Conservation (phyloP, 805 yeast genomes). For the Ogataea methanolica region DNA sequence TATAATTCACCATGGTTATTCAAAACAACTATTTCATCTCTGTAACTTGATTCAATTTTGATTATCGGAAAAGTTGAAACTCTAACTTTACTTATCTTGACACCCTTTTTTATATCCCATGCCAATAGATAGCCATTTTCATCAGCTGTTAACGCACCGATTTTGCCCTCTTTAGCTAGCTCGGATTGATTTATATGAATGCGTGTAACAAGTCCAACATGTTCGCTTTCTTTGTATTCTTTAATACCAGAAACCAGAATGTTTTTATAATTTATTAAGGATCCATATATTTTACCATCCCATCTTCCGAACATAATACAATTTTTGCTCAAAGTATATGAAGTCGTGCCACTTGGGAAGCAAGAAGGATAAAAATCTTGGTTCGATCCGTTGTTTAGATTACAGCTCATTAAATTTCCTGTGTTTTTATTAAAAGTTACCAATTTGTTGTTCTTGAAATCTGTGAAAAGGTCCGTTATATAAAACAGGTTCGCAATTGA, state of each 20-base stretch:
- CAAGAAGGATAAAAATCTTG: conserved; percentile 16
- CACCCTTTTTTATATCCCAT: conserved; percentile 29
- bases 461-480: conserved; percentile 24
- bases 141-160: conserved; percentile 30
- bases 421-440: conserved; percentile 21
- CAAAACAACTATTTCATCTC: conserved; percentile 20
- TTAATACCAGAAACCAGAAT: conserved; percentile 19
- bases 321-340: conserved; percentile 25
- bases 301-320: conserved; percentile 29
- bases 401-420: conserved; percentile 22
- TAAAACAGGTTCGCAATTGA: conserved; percentile 12
- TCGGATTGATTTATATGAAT: conserved; percentile 15
- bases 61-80: conserved; percentile 15
- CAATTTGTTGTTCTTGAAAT: conserved; percentile 22
- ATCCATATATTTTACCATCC: conserved; percentile 30
- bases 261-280: conserved; percentile 23
- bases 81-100: conserved; percentile 5
- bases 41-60: conserved; percentile 27
- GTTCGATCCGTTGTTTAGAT: conserved; percentile 21
- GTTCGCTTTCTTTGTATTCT: conserved; percentile 14
- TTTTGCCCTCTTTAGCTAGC: conserved; percentile 22
- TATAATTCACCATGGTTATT: conserved; percentile 22
- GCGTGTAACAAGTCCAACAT: conserved; percentile 21
- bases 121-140: conserved; percentile 24
- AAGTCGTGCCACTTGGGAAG: conserved; percentile 29